phyloP scores from a whole-genome alignment of 495 filamentous ascomycete genomes.

The Amphirosellinia nigrospora region DNA sequence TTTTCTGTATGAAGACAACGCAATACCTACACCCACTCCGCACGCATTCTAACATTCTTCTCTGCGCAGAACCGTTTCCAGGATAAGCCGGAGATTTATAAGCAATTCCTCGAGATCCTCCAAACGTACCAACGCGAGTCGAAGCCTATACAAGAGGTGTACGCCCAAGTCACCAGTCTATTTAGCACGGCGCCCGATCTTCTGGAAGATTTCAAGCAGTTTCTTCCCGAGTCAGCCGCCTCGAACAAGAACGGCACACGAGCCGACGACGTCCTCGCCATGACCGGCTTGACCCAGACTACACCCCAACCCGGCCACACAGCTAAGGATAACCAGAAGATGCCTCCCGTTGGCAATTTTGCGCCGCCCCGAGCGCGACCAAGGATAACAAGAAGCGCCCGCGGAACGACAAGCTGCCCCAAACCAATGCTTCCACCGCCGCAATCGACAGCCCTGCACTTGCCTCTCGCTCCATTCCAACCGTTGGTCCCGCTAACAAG shows the following conservation, averaged over 20 bases:
- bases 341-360: constrained; percentile 96
- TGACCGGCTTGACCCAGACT: constrained; percentile 48
- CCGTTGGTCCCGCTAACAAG: constrained; percentile 53
- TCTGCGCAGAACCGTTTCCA: constrained; percentile 84
- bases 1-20: constrained; percentile 28
- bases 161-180: constrained; percentile 92
- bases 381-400: constrained; percentile 79
- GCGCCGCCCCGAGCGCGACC: constrained; percentile 78
- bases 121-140: constrained; percentile 99
- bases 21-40: constrained; percentile 22
- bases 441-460: constrained; percentile 44
- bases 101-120: constrained; percentile 97
- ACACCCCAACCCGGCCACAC: constrained; percentile 53
- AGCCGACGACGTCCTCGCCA: constrained; percentile 69
- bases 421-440: constrained; percentile 35
- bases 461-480: constrained; percentile 42
- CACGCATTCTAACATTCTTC: constrained; percentile 26
- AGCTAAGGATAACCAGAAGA: constrained; percentile 63
- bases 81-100: constrained; percentile 96
- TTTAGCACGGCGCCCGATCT: constrained; percentile 96
- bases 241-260: constrained; percentile 77
- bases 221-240: constrained; percentile 94
- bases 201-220: constrained; percentile 98
- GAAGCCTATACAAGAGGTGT: constrained; percentile 98
- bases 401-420: constrained; percentile 49